Percentiles rank a stretch among this genome's conserved stretches.
phyloP scores from a whole-genome alignment of 345 rosid species.

The Jatropha curcas region DNA sequence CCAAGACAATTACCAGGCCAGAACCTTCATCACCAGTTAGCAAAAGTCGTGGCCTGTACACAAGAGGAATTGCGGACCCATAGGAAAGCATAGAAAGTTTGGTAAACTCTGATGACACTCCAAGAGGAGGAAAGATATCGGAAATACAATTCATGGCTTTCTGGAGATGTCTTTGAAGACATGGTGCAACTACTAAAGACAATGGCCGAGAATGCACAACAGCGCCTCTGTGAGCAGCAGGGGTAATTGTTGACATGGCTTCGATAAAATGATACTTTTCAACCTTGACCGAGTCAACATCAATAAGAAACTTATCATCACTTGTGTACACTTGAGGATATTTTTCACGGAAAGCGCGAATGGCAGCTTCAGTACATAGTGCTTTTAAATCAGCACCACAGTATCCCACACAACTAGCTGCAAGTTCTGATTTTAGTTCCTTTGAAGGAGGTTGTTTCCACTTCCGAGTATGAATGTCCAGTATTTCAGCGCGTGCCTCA shows the following conservation, averaged over 20 bases:
- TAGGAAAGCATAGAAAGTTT: constrained; percentile 93
- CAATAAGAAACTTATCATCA: constrained; percentile 91
- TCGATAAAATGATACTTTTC: constrained; percentile 86
- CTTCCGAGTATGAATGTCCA: constrained; percentile 95
- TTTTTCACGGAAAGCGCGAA: constrained; percentile 95
- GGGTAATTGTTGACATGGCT: constrained; percentile 95
- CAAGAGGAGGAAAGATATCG: constrained; percentile 73
- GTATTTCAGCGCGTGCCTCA: constrained; percentile 95
- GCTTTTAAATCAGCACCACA: constrained; percentile 99
- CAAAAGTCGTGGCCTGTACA: constrained; percentile 92
- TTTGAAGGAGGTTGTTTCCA: constrained; percentile 91
- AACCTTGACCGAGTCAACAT: constrained; percentile 88
- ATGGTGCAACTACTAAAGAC: constrained; percentile 90
- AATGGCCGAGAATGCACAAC: constrained; percentile 94
- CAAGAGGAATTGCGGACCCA: constrained; percentile 91
- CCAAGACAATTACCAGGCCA: constrained; percentile 83
- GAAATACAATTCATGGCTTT: constrained; percentile 68
- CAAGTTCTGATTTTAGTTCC: constrained; percentile 85
- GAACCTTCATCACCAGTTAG: constrained; percentile 81
- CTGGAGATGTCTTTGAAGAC: constrained; percentile 80
- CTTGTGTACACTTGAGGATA: constrained; percentile 99
- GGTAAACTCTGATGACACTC: constrained; percentile 65
- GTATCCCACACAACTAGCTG: constrained; percentile 97
- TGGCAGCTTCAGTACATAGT: constrained; percentile 98
- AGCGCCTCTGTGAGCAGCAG: constrained; percentile 99